Base-by-base conservation (phyloP, 371 early-diverging fungal species). In the Entomophthora muscae region DNA sequence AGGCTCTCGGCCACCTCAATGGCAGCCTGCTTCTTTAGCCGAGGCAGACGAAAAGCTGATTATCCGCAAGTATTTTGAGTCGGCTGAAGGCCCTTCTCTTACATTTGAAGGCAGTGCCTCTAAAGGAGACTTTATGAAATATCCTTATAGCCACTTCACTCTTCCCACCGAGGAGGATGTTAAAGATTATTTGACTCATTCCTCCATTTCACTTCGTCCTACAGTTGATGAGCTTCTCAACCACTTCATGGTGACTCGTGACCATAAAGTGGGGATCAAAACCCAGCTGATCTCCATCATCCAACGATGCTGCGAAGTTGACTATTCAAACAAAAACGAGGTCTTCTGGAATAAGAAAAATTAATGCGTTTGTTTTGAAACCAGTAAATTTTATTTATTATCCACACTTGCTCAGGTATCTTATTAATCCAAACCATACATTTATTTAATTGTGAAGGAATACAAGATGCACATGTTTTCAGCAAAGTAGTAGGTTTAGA, bases 91-190 rank as follows among this genome's bases (percentile, higher is more conserved):
- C 42, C 42, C 42, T 73, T 1, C 68, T 61, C 21, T 64, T 75
- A 3, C 62, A 69, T 27, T 72, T 78, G 29, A 60, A 29, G 17
- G 23, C 3, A 55, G 27, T 55, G n/a, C 55, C 7, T 17, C n/a
- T 26, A 55, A 55, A 26, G 55, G 55, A 26, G 24, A 30, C 10
- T 27, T 26, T 28, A 28, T 62, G 12, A 63, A 84, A 63, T 89
- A 91, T 68, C 90, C 89, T 10, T 83, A 83, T 67, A 71, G 78
- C 3, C 70, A 82, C 42, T 89, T 80, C 62, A 81, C 82, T 3
- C 72, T 95, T 52, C 93, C 94, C 0, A 79, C 82, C 0, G 91
- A 90, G 68, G 65, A 77, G 10, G 93, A 92, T 62, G 78, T 96
- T 12, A 71, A 76, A 31, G 63, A 32, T 23, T 61, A 33, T 24